Base-by-base conservation (phyloP, 768 basidiomycete genomes). In the Favolaschia claudopus region DNA sequence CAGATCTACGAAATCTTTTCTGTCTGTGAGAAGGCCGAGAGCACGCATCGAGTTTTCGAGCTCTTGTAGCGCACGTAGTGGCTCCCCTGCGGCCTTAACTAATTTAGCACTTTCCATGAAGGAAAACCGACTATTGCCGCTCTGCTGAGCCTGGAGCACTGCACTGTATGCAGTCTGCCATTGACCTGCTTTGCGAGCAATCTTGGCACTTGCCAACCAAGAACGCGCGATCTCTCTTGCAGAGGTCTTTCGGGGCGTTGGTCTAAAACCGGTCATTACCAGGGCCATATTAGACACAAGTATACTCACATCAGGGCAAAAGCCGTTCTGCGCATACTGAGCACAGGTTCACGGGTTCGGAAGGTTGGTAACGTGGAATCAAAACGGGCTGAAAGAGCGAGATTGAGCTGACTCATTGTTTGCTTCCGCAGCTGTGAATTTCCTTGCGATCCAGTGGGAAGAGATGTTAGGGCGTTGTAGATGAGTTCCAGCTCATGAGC, bases 101-200 rank as follows among this genome's bases (percentile, higher is more conserved):
- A 99, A 84, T 71, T 94, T 98, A 1, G 93, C 92, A 67, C 89
- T 94, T 70, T 99, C 92, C 46, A 98, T 81, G 75, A 96, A 97
- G 17, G 89, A 85, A 69, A 89, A 95, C 0, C 83, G 82, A 1
- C 87, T 83, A 20, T 85, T 81, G 62, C n/a, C n/a, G n/a, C 79
- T 81, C 67, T 93, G 89, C 54, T 88, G 85, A 0, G 95, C 94
- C 74, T 99, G 97, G 0, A 99, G 82, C 62, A 92, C 86, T 7
- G 97, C 95, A 68, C 93, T 97, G 71, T 99, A 99, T 2, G 97
- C 95, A 0, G 96, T 98, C 76, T 98, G 96, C 81, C 87, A 89
- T 70, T 99, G 95, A 0, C 93, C 91, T 4, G 95, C 92, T 70
- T 98, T 99, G 31, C 97, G 81, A 31, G 97, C 97, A 54, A 95